Percentiles rank a stretch among this genome's conserved stretches.
Evolutionary conservation across 2,329 filamentous ascomycete species (phyloP).

Genomic region (Ceratocystis diversiconidia): DNA sequence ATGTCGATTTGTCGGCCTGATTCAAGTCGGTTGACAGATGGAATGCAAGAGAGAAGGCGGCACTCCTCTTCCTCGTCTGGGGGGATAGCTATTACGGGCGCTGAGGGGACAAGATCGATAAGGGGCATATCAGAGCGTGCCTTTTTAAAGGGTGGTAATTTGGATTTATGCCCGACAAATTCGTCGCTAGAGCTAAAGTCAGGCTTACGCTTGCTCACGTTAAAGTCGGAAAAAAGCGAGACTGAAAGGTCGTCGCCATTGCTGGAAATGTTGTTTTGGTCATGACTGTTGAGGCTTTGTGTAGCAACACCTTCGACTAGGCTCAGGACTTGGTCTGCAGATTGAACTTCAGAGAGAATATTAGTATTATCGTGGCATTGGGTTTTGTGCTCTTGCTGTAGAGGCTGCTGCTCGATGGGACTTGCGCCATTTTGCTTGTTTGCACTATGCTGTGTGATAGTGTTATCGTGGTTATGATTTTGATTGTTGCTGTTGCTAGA

Average conservation of each 20-base stretch:
- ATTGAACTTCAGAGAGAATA: slow-evolving; percentile 24
- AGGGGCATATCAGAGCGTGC: slow-evolving; percentile 33
- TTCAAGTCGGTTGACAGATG: slow-evolving; percentile 34
- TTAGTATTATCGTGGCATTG: background rate
- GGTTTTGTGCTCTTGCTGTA: background rate
- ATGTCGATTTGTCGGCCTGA: slow-evolving; percentile 45
- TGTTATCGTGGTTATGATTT: slow-evolving; percentile 21
- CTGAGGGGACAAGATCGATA: background rate
- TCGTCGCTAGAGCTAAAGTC: slow-evolving; percentile 39
- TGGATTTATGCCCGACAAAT: slow-evolving; percentile 26
- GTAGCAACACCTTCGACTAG: slow-evolving; percentile 39
- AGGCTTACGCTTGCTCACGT: slow-evolving; percentile 43
- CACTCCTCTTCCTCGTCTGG: slow-evolving; percentile 30
- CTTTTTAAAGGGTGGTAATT: slow-evolving; percentile 34
- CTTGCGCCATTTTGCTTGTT: background rate
- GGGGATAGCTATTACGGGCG: slow-evolving; percentile 21
- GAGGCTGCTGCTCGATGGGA: slow-evolving; percentile 16
- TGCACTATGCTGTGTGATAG: slow-evolving; percentile 20
- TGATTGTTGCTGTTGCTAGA: slow-evolving; percentile 20
- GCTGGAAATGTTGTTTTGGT: background rate
- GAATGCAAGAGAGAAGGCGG: slow-evolving; percentile 34
- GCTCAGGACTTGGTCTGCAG: slow-evolving; percentile 37
- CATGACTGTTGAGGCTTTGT: slow-evolving; percentile 34
- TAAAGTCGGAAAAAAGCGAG: slow-evolving; percentile 25
- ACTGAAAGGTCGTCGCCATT: background rate